Conservation (phyloP, 768 basidiomycete genomes). For the Mrakia blollopis region DNA sequence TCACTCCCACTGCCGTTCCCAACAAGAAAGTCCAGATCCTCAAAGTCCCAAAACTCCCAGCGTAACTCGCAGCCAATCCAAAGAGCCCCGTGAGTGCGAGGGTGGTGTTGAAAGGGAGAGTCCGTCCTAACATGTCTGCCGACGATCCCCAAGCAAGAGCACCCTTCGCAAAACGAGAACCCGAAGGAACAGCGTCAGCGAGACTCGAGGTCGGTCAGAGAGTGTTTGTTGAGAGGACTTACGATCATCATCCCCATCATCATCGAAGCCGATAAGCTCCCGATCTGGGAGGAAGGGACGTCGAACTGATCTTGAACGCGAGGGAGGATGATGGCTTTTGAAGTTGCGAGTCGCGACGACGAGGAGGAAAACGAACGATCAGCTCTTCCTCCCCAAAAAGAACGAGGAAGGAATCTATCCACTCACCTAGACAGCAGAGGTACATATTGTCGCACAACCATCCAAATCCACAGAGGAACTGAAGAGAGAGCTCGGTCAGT, state of each 20-base stretch:
- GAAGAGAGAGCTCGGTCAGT: not conserved
- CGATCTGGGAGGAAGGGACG: conserved; percentile 69
- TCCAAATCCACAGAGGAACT: conserved; percentile 25
- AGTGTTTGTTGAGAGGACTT: conserved; percentile 60
- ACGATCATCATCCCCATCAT: conserved; percentile 96
- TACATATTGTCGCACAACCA: conserved; percentile 33
- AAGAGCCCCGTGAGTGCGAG: conserved; percentile 86
- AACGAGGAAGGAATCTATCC: not conserved
- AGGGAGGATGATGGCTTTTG: conserved; percentile 84
- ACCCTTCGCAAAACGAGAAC: conserved; percentile 14
- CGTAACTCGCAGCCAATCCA: conserved; percentile 59
- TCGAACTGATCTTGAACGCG: conserved; percentile 84
- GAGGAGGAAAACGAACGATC: not conserved
- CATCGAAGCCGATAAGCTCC: conserved; percentile 77
- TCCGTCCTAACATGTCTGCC: conserved; percentile 84
- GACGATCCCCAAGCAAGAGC: conserved; percentile 45
- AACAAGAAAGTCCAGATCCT: conserved; percentile 78
- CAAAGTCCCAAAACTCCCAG: conserved; percentile 61
- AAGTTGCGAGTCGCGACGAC: conserved; percentile 9
- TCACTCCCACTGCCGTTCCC: conserved; percentile 87
- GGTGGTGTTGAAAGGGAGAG: conserved; percentile 84
- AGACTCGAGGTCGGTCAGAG: conserved; percentile 27
- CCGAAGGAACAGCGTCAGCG: conserved; percentile 69
- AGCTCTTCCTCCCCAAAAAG: not conserved
- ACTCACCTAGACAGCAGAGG: not conserved